A percentile compares a stretch with the other conserved stretches of the same genome.
Conservation (phyloP, 2,329 filamentous ascomycete species). For the Zalaria sp. region DNA sequence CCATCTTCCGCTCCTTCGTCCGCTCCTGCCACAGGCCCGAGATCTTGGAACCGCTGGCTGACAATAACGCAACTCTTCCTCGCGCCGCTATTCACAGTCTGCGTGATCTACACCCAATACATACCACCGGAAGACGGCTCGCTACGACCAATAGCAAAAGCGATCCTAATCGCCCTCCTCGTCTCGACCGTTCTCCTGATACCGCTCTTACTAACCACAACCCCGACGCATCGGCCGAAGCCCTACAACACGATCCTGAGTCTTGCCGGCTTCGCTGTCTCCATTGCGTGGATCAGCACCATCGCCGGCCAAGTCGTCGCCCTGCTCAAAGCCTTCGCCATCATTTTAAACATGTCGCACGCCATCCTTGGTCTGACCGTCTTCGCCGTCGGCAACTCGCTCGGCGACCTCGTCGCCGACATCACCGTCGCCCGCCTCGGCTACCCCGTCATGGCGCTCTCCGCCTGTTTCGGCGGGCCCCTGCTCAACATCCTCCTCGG, state of each 20-base stretch:
- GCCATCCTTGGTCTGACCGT: slow-evolving; percentile 89
- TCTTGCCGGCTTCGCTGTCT: slow-evolving; percentile 79
- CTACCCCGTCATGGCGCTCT: slow-evolving; percentile 90
- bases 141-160: slow-evolving; percentile 7
- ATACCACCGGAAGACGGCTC: slow-evolving; percentile 1
- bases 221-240: slow-evolving; percentile 49
- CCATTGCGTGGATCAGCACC: slow-evolving; percentile 91
- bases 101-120: slow-evolving; percentile 42
- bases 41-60: slow-evolving; percentile 84
- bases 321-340: slow-evolving; percentile 81
- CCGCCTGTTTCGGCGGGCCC: slow-evolving; percentile 93
- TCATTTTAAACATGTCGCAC: slow-evolving; percentile 85
- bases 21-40: slow-evolving; percentile 11
- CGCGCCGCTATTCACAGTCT: slow-evolving; percentile 67
- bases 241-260: slow-evolving; percentile 56
- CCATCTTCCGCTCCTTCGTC: not conserved
- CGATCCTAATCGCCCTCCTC: slow-evolving; percentile 26
- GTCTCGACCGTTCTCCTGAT: slow-evolving; percentile 52
- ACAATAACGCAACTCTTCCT: slow-evolving; percentile 73
- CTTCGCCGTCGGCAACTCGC: slow-evolving; percentile 89
- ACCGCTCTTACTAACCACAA: slow-evolving; percentile 55
- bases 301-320: slow-evolving; percentile 93
- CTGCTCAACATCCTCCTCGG: slow-evolving; percentile 96
- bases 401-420: slow-evolving; percentile 87
- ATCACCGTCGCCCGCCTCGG: slow-evolving; percentile 87